These are phyloP conservation scores for Sequoiadendron giganteum DNA, from an alignment of 75 land plant species.

Conservation along the genomic window DNA sequence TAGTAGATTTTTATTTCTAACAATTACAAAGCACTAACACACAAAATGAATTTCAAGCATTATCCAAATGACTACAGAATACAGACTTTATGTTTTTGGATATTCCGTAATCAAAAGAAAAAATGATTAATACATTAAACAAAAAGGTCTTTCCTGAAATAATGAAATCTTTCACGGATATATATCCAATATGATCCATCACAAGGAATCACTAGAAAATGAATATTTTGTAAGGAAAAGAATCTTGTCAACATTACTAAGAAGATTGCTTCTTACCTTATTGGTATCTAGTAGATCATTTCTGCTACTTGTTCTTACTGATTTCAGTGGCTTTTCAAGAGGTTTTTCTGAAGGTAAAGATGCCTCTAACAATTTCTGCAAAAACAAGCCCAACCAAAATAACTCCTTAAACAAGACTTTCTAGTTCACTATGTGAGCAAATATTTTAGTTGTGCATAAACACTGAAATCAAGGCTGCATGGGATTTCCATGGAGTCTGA, in stretches of 20 bases:
- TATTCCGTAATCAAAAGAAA: background rate
- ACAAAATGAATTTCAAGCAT: background rate
- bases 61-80: background rate
- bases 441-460: background rate
- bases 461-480: background rate
- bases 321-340: background rate
- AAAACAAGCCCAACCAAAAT: background rate
- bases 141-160: background rate
- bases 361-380: background rate
- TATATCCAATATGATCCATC: background rate
- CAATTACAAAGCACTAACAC: background rate
- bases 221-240: background rate
- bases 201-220: background rate
- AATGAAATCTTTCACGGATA: background rate
- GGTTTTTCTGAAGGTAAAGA: background rate
- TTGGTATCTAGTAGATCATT: background rate
- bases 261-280: background rate
- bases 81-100: background rate
- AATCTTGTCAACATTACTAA: background rate
- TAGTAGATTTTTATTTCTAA: background rate
- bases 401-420: background rate
- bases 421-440: background rate
- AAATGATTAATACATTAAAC: background rate
- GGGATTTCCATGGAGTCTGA: background rate
- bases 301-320: background rate